Evolutionary conservation across 768 basidiomycete genomes (phyloP), one percentile per base, ranked within the genome.

Genomic region (Lactarius hatsudake): DNA sequence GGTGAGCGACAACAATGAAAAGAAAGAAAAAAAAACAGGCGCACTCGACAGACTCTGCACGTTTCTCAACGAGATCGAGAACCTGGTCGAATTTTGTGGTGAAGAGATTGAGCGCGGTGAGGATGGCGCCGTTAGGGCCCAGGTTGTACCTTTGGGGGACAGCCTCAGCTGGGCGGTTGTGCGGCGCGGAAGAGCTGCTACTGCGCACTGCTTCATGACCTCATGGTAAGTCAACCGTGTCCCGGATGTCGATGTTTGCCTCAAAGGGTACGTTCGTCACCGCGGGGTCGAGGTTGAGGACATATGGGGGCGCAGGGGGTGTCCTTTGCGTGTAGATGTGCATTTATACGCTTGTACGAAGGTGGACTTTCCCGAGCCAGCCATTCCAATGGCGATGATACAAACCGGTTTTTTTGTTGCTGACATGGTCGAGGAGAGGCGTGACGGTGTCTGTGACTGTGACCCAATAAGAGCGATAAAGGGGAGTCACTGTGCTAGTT

Each of bases 81-180:
- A 99, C 97, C 77, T 99, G 96, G 75, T 99, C 97, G 72, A 99
- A 96, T 77, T 98, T 99, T 13, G 97, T 99, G 43, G 97, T 97
- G 77, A 99, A 99, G 66, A 99, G 77, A 76, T 99, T 99, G 74
- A 99, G 83, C 1, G 96, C 93, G 28, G 97, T 99, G 76, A 99
- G 77, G 72, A 99, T 99, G 30, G 95, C 97, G 34, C 97, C 97
- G 76, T 98, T 99, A 1, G 97, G 97, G 5, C 97, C 97, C 64
- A 99, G 82, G 77, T 98, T 98, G 79, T 99, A 99, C 80, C 95
- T 97, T 71, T 61, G 56, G 63, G 8, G 23, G 20, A 54, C 40
- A 65, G 40, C 65, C 63, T 63, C 23, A 65, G 61, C 40, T 45
- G 61, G 56, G 51, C 51, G 23, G 43, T 34, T 51, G 63, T 20